Conservation (phyloP, 805 yeast species). For the Saccharomycopsis selenospora region DNA sequence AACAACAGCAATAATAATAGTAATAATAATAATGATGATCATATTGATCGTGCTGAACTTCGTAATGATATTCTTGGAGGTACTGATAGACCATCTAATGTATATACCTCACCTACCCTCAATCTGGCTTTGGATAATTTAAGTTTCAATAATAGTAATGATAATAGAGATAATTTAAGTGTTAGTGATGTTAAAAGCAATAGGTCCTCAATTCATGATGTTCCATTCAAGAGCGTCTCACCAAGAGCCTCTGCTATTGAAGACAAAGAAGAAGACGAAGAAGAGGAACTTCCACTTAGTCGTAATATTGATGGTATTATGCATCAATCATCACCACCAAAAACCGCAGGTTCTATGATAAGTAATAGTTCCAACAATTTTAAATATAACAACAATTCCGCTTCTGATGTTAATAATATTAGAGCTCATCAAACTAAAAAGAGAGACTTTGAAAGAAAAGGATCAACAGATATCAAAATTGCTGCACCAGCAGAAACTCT, state of each 20-base stretch:
- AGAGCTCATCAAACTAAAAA: conserved; percentile 9
- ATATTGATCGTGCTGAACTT: conserved; percentile 4
- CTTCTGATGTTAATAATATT: too few species aligned
- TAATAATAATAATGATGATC: neutral
- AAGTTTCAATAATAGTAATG: neutral
- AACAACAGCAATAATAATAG: neutral
- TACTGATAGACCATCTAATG: neutral
- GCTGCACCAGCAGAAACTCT: conserved; percentile 6
- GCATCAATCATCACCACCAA: conserved; percentile 7
- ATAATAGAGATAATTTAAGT: neutral
- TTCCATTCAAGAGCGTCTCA: conserved; percentile 16
- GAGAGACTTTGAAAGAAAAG: conserved; percentile 8
- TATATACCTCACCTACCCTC: neutral
- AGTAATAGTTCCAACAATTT: too few species aligned
- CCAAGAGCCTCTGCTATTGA: conserved; percentile 17
- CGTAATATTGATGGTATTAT: neutral
- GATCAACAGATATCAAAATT: conserved; percentile 10
- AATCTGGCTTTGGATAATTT: neutral
- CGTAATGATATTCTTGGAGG: conserved; percentile 10
- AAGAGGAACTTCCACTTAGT: neutral
- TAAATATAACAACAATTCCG: too few species aligned
- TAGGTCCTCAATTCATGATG: conserved; percentile 16
- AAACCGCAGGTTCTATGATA: too few species aligned
- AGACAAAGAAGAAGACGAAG: conserved; percentile 20
- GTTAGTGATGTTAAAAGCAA: conserved; percentile 3